Evolutionary conservation across 2,329 filamentous ascomycete genomes (phyloP).

Genomic region (Beauveria asiatica): DNA sequence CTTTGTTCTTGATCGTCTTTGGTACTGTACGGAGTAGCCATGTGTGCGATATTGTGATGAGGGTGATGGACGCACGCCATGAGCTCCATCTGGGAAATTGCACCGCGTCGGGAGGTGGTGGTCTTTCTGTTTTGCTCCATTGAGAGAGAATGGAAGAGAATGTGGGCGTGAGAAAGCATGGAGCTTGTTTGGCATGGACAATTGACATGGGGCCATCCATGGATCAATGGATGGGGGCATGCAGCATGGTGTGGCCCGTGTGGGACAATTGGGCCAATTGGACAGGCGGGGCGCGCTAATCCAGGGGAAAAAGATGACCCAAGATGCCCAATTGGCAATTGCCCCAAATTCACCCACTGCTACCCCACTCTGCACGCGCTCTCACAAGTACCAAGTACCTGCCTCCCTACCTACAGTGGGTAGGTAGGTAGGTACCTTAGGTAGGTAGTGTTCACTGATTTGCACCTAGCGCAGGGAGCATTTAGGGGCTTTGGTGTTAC

Average conservation of each 20-base stretch:
- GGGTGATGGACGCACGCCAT: slow-evolving; percentile 3
- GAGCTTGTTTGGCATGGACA: neutral
- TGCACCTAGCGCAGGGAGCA: too few relatives aligned
- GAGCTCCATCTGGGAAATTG: slow-evolving; percentile 18
- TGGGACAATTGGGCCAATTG: neutral
- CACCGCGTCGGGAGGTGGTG: neutral
- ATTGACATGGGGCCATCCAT: neutral
- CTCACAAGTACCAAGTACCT: too few relatives aligned
- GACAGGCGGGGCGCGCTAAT: slow-evolving; percentile 1
- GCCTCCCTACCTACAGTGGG: too few relatives aligned
- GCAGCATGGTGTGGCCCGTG: too few relatives aligned
- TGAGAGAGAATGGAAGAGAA: neutral
- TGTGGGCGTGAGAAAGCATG: neutral
- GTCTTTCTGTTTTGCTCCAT: too few relatives aligned
- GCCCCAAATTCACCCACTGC: too few relatives aligned
- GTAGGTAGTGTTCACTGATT: too few relatives aligned
- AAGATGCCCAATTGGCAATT: neutral
- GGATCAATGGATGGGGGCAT: neutral
- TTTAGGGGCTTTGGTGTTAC: too few relatives aligned
- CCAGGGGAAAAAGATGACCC: slow-evolving; percentile 1
- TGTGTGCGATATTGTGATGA: neutral
- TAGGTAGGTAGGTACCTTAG: too few relatives aligned
- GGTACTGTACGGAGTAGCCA: too few relatives aligned
- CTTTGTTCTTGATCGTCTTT: slow-evolving; percentile 4
- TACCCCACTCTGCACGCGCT: neutral